Base-by-base conservation (phyloP, 192 early-diverging fungal species). In the Mortierella antarctica region DNA sequence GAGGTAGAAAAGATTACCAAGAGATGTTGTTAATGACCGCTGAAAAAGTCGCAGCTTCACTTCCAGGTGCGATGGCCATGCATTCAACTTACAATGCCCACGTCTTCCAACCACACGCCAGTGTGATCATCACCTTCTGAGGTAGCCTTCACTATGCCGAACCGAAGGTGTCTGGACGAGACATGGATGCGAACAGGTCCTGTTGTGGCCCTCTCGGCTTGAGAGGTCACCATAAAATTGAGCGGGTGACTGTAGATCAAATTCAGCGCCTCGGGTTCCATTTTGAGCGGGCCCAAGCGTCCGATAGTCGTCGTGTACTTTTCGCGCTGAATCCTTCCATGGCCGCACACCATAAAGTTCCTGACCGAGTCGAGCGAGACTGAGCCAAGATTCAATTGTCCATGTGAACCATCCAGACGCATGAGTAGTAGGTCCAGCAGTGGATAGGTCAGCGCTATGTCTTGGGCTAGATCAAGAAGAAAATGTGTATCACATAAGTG, bases 151-250 rank as follows among this genome's bases (percentile, higher is more conserved):
- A 94, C 79, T 54, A 86, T 84, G 49, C 92, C 93, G n/a, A 86
- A 79, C 41, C 92, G 88, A 73, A 96, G 83, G 39, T 85, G 86
- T 42, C 84, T 80, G 39, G 88, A 71, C 65, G 93, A 92, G 23
- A 95, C 78, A 54, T 87, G 81, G 58, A 96, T 80, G 7, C 88
- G 86, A 56, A 91, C 74, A 47, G 93, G 89, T 50, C 89, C 88
- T 40, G 88, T 31, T 31, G 3, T 79, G 11, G 85, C 86, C 83
- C 93, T 88, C 57, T 96, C 94, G 5, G 87, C 90, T n/a, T 94
- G 86, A 0, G 94, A 91, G 4, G 93, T 90, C 65, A 95, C 84
- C 82, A 94, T 91, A 12, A 93, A 89, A 59, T 95, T 96, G 64
- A 92, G 82, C 9, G 85, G 73, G 45, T 93, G 90, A 74, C 93